A percentile compares a stretch with the other conserved stretches of the same genome.
These are phyloP conservation scores for Metroxylon sagu DNA, from an alignment of 176 grass and related monocot genomes.

Conservation along the genomic window DNA sequence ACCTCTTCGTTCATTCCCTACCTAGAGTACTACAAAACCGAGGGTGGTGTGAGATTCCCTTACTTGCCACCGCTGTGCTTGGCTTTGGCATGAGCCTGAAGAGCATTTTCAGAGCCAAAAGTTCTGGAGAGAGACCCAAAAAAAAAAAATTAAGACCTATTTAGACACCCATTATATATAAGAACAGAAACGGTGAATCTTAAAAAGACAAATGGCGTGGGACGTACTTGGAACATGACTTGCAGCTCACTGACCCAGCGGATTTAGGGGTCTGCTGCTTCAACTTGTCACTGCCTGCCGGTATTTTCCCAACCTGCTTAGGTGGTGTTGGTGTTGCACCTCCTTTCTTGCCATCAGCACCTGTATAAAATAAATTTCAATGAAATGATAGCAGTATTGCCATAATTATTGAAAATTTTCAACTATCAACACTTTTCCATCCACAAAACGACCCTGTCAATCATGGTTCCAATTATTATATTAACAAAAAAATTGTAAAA, in stretches of 20 bases:
- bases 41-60: too few relatives aligned
- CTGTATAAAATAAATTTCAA: neutral
- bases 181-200: neutral
- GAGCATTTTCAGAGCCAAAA: conserved; percentile 64
- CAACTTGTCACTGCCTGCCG: conserved; percentile 39
- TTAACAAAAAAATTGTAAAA: too few relatives aligned
- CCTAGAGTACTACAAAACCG: too few relatives aligned
- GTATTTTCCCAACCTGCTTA: conserved; percentile 48
- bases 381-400: too few relatives aligned
- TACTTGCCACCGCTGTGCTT: conserved; percentile 34
- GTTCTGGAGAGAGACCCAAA: conserved; percentile 22
- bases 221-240: conserved; percentile 72
- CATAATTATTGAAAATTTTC: too few relatives aligned
- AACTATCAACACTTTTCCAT: too few relatives aligned
- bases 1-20: too few relatives aligned
- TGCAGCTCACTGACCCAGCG: conserved; percentile 42
- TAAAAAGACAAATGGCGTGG: too few relatives aligned
- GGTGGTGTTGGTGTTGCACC: conserved; percentile 67
- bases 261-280: conserved; percentile 67
- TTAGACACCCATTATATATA: neutral
- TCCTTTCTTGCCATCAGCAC: conserved; percentile 50
- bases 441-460: too few relatives aligned
- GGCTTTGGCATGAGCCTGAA: conserved; percentile 55
- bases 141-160: too few relatives aligned
- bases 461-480: too few relatives aligned